Evolutionary conservation across 768 basidiomycete genomes (phyloP).

Genomic region (Suillus spraguei): DNA sequence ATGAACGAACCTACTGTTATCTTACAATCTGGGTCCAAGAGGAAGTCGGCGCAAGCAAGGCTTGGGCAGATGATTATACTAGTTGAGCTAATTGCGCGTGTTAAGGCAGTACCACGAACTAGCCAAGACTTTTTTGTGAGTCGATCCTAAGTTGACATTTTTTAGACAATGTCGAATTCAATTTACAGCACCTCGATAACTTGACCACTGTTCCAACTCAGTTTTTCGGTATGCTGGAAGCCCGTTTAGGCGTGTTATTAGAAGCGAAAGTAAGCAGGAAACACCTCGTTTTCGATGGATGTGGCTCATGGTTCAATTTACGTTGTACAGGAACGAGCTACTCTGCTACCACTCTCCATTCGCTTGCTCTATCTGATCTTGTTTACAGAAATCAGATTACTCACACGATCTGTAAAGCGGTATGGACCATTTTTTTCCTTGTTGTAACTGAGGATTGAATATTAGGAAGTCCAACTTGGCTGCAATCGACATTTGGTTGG

Average conservation of each 20-base stretch:
- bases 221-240: constrained; percentile 60
- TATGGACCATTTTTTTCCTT: constrained; percentile 34
- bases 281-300: background rate
- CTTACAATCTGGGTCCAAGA: constrained; percentile 18
- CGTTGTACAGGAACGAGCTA: constrained; percentile 51
- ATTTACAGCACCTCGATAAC: constrained; percentile 4
- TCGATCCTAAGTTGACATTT: background rate
- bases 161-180: background rate
- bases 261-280: constrained; percentile 51
- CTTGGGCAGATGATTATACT: constrained; percentile 65
- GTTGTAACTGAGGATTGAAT: constrained; percentile 27
- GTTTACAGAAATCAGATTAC: constrained; percentile 63
- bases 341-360: constrained; percentile 55
- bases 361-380: constrained; percentile 61
- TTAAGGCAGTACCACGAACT: constrained; percentile 46
- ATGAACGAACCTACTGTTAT: constrained; percentile 47
- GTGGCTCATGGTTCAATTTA: constrained; percentile 5
- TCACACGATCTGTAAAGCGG: constrained; percentile 66
- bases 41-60: constrained; percentile 50
- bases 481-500: constrained; percentile 33
- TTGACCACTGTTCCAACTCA: constrained; percentile 2
- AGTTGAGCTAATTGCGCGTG: constrained; percentile 58
- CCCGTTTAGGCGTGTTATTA: constrained; percentile 54
- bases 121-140: constrained; percentile 45
- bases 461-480: constrained; percentile 34